Conservation (phyloP, 1,139 yeast genomes). For the Yamadazyma trypodendri region DNA sequence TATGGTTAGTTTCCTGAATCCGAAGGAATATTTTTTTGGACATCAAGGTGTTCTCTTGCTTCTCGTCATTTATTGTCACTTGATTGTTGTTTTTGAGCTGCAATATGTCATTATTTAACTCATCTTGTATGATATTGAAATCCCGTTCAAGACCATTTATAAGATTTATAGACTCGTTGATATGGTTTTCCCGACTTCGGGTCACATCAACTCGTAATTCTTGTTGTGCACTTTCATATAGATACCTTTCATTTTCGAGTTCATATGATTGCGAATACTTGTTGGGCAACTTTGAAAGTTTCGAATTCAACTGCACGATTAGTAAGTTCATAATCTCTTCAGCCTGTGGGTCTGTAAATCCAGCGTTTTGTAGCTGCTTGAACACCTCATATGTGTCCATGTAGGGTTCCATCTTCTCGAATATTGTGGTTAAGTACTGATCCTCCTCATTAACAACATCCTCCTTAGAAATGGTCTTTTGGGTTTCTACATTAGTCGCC, state of each 20-base stretch:
- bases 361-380: constrained; percentile 38
- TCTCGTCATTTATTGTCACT: constrained; percentile 83
- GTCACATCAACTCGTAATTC: constrained; percentile 81
- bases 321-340: constrained; percentile 52
- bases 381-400: constrained; percentile 51
- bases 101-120: constrained; percentile 67
- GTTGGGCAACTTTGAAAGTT: constrained; percentile 56
- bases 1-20: constrained; percentile 82
- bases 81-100: constrained; percentile 72
- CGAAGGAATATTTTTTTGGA: constrained; percentile 68
- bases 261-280: constrained; percentile 67
- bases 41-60: constrained; percentile 77
- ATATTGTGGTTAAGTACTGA: constrained; percentile 32
- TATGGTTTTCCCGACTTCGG: constrained; percentile 67
- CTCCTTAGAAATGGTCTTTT: neutral
- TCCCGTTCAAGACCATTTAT: constrained; percentile 73
- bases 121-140: constrained; percentile 70
- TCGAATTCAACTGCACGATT: constrained; percentile 48
- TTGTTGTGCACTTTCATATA: constrained; percentile 91
- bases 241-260: constrained; percentile 79
- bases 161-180: constrained; percentile 65
- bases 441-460: constrained; percentile 12
- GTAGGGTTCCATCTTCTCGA: constrained; percentile 48
- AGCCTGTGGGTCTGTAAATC: constrained; percentile 56
- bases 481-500: neutral